Evolutionary conservation across 1,284 basidiomycete genomes (phyloP), one percentile per base, ranked within the genome.

Genomic region (Moniliophthora roreri): DNA sequence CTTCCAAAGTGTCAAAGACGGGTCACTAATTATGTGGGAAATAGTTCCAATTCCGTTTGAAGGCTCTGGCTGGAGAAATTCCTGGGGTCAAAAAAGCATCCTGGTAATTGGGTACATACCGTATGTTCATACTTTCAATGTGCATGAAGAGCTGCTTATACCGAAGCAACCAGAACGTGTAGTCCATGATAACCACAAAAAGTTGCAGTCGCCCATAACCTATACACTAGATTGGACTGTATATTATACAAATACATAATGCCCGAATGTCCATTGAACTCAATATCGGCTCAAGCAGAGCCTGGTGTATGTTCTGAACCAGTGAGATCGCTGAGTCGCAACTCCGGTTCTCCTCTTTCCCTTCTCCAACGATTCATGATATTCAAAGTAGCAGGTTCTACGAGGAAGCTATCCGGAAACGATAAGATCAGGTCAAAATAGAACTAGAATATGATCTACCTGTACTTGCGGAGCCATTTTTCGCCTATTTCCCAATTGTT

Each of bases 31-130:
- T 40, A 46, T 10, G 41, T 15, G 32, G 5, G 20, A n/a, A 41
- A 2, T 67, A 96, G 94, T 92, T 84, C 72, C 92, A 95, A 75
- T 96, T 97, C 77, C 84, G 94, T 24, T 64, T 90, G 50, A 89
- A 92, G 66, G 94, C 94, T 1, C 70, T 91, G 50, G 72, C 76
- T 39, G 87, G 89, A 10, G 84, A 95, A 63, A 70, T 97, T 34
- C 87, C 91, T 36, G 95, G 95, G 16, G 91, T 97, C 32, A 77
- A 82, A 55, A 96, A 96, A 68, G 92, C 92, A 11, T 92, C 89
- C 16, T 98, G 94, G 95, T 94, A 80, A 68, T 63, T 23, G 44
- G 23, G 21, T 40, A 44, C 39, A 16, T 2, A 18, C 11, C 10
- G 40, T 11, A 18, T 11, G 10, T 11, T 11, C 2, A 4, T 13